A percentile compares a stretch with the other conserved stretches of the same genome.
Evolutionary conservation across 2,329 filamentous ascomycete species (phyloP).

Genomic region (Parastagonospora avenae): DNA sequence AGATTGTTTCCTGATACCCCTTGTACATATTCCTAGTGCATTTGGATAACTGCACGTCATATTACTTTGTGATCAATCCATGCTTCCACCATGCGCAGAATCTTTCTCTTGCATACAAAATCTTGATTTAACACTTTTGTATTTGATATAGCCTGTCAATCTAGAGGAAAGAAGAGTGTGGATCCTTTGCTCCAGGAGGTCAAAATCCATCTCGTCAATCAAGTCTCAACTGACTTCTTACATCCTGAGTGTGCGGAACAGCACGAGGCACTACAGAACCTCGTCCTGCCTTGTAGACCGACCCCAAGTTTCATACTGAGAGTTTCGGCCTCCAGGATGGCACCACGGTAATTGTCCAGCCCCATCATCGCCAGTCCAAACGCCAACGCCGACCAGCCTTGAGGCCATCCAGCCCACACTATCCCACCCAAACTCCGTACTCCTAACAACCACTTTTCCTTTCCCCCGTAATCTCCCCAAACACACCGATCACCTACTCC

Average conservation of each 20-base stretch:
- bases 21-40: not conserved
- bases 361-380: not conserved
- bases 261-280: too few relatives aligned
- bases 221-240: too few relatives aligned
- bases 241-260: too few relatives aligned
- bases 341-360: slow-evolving; percentile 1
- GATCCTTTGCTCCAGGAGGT: too few relatives aligned
- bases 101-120: not conserved
- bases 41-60: not conserved
- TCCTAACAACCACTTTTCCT: not conserved
- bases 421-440: not conserved
- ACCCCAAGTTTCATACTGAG: too few relatives aligned
- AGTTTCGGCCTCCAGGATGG: too few relatives aligned
- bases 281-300: too few relatives aligned
- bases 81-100: not conserved
- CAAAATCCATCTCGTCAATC: too few relatives aligned
- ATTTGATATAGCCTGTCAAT: too few relatives aligned
- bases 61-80: not conserved
- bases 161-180: too few relatives aligned
- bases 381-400: not conserved
- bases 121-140: too few relatives aligned
- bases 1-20: slow-evolving; percentile 1
- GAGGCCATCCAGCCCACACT: slow-evolving; percentile 5
- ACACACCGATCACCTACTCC: slow-evolving; percentile 2
- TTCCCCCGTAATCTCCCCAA: not conserved